phyloP scores from a whole-genome alignment of 2,329 filamentous ascomycete species.

The Corinectria fuckeliana region DNA sequence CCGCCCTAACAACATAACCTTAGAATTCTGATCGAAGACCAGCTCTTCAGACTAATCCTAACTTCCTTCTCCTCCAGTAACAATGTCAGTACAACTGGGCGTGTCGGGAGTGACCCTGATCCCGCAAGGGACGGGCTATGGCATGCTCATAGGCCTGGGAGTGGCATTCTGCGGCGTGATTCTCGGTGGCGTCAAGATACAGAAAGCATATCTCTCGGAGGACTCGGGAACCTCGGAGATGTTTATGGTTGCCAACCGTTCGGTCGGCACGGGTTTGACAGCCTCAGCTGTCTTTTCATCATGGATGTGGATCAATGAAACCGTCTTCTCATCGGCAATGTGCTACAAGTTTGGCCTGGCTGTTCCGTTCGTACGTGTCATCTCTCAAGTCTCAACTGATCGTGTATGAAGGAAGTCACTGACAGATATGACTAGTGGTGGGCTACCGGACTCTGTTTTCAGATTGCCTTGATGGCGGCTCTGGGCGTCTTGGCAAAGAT shows the following conservation, averaged over 20 bases:
- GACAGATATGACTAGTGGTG: neutral
- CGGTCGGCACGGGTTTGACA: slow-evolving; percentile 12
- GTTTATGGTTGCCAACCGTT: slow-evolving; percentile 16
- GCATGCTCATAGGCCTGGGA: slow-evolving; percentile 3
- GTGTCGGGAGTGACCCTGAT: neutral
- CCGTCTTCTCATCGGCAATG: slow-evolving; percentile 7
- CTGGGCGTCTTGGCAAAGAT: neutral
- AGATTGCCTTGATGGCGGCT: neutral
- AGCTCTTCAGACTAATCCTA: no score
- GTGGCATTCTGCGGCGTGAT: slow-evolving; percentile 9
- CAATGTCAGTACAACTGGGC: neutral
- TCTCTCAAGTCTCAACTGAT: neutral
- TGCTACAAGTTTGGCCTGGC: slow-evolving; percentile 4
- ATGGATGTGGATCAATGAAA: slow-evolving; percentile 12
- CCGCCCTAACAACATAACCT: no score
- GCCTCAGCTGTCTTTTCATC: slow-evolving; percentile 21
- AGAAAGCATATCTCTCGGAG: neutral
- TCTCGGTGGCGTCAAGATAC: slow-evolving; percentile 6
- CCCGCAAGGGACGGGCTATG: slow-evolving; percentile 1
- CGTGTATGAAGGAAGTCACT: neutral
- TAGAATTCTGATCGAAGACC: neutral
- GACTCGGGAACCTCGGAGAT: slow-evolving; percentile 4
- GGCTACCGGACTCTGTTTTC: neutral
- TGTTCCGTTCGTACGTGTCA: neutral
- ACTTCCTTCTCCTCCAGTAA: neutral